Conservation (phyloP, 108 stramenopile species). For the Mayamaea pseudoterrestris region DNA sequence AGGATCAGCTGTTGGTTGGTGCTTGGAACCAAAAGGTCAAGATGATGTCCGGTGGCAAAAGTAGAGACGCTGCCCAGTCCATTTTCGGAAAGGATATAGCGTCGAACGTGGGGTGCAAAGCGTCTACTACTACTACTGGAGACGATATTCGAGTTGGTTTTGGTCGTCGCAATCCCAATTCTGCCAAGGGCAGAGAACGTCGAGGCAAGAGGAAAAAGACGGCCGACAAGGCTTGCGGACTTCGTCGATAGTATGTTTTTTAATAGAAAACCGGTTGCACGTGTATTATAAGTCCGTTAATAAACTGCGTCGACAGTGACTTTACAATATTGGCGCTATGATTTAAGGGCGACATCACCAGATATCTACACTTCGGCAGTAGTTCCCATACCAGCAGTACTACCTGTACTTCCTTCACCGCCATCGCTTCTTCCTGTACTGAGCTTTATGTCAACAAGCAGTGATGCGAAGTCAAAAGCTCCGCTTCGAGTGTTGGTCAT, state of each 20-base stretch:
- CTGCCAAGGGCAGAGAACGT: conserved; percentile 84
- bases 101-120: conserved; percentile 66
- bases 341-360: too few relatives aligned
- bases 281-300: too few relatives aligned
- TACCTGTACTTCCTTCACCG: too few relatives aligned
- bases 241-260: conserved; percentile 56
- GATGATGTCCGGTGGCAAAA: conserved; percentile 46
- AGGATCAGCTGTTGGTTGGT: conserved; percentile 94
- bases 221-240: conserved; percentile 70
- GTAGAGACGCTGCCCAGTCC: conserved; percentile 39
- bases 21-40: conserved; percentile 94
- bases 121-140: conserved; percentile 32
- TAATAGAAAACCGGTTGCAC: too few relatives aligned
- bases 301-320: too few relatives aligned
- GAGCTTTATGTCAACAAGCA: conserved; percentile 50
- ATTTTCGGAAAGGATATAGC: conserved; percentile 86
- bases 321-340: too few relatives aligned
- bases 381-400: too few relatives aligned
- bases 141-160: conserved; percentile 79
- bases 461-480: conserved; percentile 72
- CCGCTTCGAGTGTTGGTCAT: conserved; percentile 62
- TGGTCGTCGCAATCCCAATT: conserved; percentile 84
- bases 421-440: too few relatives aligned
- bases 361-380: too few relatives aligned
- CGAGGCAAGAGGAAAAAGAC: conserved; percentile 88